A percentile compares a stretch with the other conserved stretches of the same genome.
These are phyloP conservation scores for Ascochyta fabae DNA, from an alignment of 2,329 filamentous ascomycete species.

Conservation along the genomic window DNA sequence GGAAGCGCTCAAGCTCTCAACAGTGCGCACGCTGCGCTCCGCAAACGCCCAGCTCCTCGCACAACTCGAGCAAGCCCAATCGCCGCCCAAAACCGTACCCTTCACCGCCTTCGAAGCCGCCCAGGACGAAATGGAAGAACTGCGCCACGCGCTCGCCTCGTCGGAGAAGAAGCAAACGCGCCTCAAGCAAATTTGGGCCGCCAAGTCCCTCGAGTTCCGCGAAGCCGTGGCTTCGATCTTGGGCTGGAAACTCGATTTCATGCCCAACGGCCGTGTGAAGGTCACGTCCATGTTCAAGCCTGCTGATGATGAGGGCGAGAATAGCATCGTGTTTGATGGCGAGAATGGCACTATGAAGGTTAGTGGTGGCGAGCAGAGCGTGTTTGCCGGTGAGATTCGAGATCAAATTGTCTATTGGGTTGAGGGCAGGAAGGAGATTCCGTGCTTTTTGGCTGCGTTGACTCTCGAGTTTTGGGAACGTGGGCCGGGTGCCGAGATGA, in stretches of 20 bases:
- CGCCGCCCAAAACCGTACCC: constrained; percentile 65
- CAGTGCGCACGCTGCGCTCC: constrained; percentile 75
- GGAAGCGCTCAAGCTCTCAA: constrained; percentile 83
- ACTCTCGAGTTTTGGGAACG: constrained; percentile 93
- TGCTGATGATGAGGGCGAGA: constrained; percentile 63
- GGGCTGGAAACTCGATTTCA: constrained; percentile 93
- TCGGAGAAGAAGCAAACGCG: constrained; percentile 82
- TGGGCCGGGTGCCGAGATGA: constrained; percentile 35
- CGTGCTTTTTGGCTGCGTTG: constrained; percentile 87
- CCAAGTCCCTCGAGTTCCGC: constrained; percentile 92
- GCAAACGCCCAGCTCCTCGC: constrained; percentile 85
- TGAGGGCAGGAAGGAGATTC: constrained; percentile 88
- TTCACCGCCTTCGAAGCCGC: constrained; percentile 76
- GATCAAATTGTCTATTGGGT: constrained; percentile 96
- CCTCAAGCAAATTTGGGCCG: constrained; percentile 89
- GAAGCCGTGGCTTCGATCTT: constrained; percentile 91
- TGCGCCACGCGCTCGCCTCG: constrained; percentile 59
- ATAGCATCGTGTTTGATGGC: constrained; percentile 81
- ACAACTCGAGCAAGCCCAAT: constrained; percentile 63
- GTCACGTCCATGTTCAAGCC: constrained; percentile 87
- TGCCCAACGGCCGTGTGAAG: constrained; percentile 95
- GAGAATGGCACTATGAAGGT: constrained; percentile 98
- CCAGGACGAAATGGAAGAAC: constrained; percentile 74
- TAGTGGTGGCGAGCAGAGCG: constrained; percentile 82
- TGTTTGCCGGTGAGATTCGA: constrained; percentile 83